Conservation (phyloP, 768 basidiomycete species). For the Rhodotorula toruloides region DNA sequence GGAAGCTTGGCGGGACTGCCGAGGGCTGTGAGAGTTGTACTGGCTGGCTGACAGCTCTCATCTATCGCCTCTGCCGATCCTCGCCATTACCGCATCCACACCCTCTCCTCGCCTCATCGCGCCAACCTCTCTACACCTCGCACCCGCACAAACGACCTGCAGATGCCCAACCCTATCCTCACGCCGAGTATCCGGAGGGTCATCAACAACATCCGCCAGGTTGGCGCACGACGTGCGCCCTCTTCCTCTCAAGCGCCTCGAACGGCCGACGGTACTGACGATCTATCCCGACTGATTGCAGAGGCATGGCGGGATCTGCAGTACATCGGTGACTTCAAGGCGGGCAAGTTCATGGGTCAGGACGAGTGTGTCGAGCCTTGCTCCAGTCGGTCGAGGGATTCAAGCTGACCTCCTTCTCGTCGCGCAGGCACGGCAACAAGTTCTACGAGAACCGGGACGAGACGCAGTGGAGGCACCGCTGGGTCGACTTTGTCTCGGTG, state of each 20-base stretch:
- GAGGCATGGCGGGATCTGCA: constrained; percentile 53
- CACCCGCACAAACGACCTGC: background rate
- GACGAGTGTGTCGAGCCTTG: constrained; percentile 65
- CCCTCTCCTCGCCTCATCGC: background rate
- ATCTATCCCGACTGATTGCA: background rate
- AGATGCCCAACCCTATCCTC: constrained; percentile 22
- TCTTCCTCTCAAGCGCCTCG: too few relatives aligned
- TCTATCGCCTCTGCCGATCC: too few relatives aligned
- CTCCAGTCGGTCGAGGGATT: background rate
- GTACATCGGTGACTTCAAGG: constrained; percentile 91
- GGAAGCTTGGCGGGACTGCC: too few relatives aligned
- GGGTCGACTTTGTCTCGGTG: constrained; percentile 90
- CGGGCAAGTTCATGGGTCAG: constrained; percentile 65
- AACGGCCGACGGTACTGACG: background rate
- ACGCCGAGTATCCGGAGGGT: constrained; percentile 29
- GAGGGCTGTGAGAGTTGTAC: too few relatives aligned
- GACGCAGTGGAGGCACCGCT: constrained; percentile 77
- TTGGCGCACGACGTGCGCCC: constrained; percentile 23
- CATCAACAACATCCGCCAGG: constrained; percentile 32
- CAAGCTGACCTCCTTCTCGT: constrained; percentile 14
- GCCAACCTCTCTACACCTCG: background rate
- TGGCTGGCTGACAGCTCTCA: too few relatives aligned
- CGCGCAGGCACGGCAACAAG: constrained; percentile 75
- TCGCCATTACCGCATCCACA: background rate
- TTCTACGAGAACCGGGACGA: constrained; percentile 72